phyloP scores from a whole-genome alignment of 2,329 filamentous ascomycete genomes.

The Didymella exigua region DNA sequence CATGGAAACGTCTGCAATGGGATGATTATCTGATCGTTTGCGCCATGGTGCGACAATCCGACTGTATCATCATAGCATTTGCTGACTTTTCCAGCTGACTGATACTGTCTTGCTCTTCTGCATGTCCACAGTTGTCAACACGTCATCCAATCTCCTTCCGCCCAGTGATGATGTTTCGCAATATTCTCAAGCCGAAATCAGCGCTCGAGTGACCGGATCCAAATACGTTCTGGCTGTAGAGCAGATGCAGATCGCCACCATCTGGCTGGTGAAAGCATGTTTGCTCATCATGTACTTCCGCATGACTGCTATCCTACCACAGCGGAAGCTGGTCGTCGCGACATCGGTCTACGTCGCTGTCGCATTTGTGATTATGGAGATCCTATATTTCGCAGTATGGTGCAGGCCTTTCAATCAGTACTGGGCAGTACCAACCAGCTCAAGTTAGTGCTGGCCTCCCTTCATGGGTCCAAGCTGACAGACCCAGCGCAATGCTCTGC shows the following conservation, averaged over 20 bases:
- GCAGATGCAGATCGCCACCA: constrained; percentile 57
- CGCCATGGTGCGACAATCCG: constrained; percentile 38
- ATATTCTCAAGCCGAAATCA: constrained; percentile 47
- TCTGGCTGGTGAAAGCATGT: constrained; percentile 61
- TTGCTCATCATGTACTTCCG: constrained; percentile 61
- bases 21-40: constrained; percentile 47
- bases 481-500: constrained; percentile 49
- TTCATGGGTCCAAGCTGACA: not conserved
- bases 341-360: constrained; percentile 54
- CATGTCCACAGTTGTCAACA: constrained; percentile 42
- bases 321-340: constrained; percentile 47
- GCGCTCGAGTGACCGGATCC: constrained; percentile 57
- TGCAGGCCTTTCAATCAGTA: constrained; percentile 60
- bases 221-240: constrained; percentile 62
- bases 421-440: constrained; percentile 56
- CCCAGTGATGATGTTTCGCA: constrained; percentile 39
- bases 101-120: constrained; percentile 42
- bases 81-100: constrained; percentile 31
- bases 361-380: constrained; percentile 55
- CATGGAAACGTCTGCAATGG: constrained; percentile 41
- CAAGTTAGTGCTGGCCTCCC: constrained; percentile 22
- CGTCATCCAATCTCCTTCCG: constrained; percentile 45
- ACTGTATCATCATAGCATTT: not conserved
- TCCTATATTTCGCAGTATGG: constrained; percentile 61
- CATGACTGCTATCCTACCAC: constrained; percentile 51